Evolutionary conservation across 306 rosid genomes (phyloP).

Genomic region (Cucumis cinereus): DNA sequence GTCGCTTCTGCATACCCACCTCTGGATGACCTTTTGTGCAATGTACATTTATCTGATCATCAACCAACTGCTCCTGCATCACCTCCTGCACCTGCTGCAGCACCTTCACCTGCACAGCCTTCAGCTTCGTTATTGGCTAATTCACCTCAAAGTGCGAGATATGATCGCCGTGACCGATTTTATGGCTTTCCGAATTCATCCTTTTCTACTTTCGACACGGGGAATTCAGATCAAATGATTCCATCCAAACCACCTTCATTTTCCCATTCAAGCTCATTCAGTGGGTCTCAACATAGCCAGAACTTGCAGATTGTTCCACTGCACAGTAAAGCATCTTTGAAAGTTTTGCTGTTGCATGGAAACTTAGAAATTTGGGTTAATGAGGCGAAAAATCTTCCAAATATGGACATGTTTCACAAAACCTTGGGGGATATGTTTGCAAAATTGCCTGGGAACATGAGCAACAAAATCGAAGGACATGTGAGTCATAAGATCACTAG

Average conservation of each 20-base stretch:
- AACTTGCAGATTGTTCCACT: slow-evolving; percentile 54
- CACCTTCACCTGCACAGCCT: slow-evolving; percentile 10
- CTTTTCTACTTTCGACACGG: slow-evolving; percentile 25
- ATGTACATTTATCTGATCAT: slow-evolving; percentile 37
- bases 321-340: slow-evolving; percentile 52
- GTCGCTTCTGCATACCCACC: slow-evolving; percentile 41
- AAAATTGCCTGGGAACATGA: slow-evolving; percentile 39
- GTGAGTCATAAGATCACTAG: slow-evolving; percentile 58
- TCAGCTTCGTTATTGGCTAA: slow-evolving; percentile 14
- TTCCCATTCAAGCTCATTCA: slow-evolving; percentile 31
- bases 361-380: slow-evolving; percentile 71
- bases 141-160: slow-evolving; percentile 27
- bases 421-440: slow-evolving; percentile 66
- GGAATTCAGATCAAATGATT: slow-evolving; percentile 18
- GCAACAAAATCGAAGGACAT: slow-evolving; percentile 48
- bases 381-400: slow-evolving; percentile 69
- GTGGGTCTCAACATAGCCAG: slow-evolving; percentile 44
- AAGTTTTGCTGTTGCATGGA: slow-evolving; percentile 71
- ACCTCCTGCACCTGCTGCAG: slow-evolving; percentile 13
- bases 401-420: slow-evolving; percentile 95
- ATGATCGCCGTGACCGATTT: slow-evolving; percentile 32
- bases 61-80: slow-evolving; percentile 34
- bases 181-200: slow-evolving; percentile 30
- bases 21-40: slow-evolving; percentile 40
- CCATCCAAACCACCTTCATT: slow-evolving; percentile 14